Base-by-base conservation (phyloP, 202 grass and related monocot species). In the Hordeum pubiflorum region DNA sequence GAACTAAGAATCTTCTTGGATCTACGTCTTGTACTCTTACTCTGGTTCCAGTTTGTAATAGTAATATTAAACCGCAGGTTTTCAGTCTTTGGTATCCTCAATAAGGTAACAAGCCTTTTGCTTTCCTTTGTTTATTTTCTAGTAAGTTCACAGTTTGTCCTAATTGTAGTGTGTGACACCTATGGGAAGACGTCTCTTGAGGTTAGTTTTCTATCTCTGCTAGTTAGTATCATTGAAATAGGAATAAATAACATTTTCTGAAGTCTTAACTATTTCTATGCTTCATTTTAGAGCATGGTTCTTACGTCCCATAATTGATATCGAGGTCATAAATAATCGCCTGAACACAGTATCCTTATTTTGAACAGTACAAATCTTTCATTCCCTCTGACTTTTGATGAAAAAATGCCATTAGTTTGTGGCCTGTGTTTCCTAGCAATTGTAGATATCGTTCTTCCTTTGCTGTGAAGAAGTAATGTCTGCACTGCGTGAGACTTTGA, bases 71-170 rank as follows among this genome's bases (percentile, higher is more conserved):
- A 41, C 50, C 83, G 43, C 94, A 97, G 94, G 84, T 97, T 97
- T 75, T 97, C 94, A 84, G 86, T 97, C 74, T 97, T 97, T 87
- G 91, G 94, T 58, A 94, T 97, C 84, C 84, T 97, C 73, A 97
- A 97, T 80, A 92, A 97, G 89, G 94, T 97, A 82, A 68, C 6
- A 82, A 82, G 6, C 15, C 29, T 41, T 10, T 61, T 79, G 69
- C 54, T 79, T 34, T 36, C 50, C 21, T 75, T 75, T 64, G 39
- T 29, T 67, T 85, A 4, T 80, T 15, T 79, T 72, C n/a, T 85
- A 38, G 22, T 52, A 69, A 76, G 46, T 78, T 43, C 23, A 87
- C 69, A 85, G 44, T 86, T 73, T 82, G 15, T 87, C 81, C 69
- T 79, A 18, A 67, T 76, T 82, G 56, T 81, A 97, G 94, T 97